Evolutionary conservation across 2,329 filamentous ascomycete species (phyloP).

Genomic region (Exophiala calicioides): DNA sequence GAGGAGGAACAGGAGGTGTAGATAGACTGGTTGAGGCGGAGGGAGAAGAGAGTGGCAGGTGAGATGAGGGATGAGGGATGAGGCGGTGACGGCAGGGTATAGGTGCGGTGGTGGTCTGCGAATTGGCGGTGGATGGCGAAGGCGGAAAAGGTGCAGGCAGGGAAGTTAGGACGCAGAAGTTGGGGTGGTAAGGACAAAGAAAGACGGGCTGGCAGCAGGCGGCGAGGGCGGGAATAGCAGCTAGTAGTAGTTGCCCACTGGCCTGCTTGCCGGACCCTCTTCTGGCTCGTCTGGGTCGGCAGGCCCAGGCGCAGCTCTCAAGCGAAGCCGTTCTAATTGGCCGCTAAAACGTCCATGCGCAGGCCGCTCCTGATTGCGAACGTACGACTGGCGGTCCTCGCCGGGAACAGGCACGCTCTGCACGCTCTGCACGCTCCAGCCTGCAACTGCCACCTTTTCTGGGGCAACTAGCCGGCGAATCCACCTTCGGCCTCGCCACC

Average conservation of each 20-base stretch:
- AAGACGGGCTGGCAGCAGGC: neutral
- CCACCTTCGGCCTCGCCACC: too few relatives aligned
- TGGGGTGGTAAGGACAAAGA: neutral
- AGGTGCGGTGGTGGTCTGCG: constrained; percentile 13
- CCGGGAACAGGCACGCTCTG: constrained; percentile 10
- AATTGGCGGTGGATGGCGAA: constrained; percentile 18
- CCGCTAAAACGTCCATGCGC: constrained; percentile 5
- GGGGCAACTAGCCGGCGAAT: too few relatives aligned
- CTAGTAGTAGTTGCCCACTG: neutral
- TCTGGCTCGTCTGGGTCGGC: too few relatives aligned
- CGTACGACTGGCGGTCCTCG: constrained; percentile 8
- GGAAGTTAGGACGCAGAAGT: constrained; percentile 2
- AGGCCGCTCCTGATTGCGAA: constrained; percentile 3
- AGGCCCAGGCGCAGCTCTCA: too few relatives aligned
- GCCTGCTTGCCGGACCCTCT: neutral
- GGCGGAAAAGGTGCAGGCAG: constrained; percentile 11
- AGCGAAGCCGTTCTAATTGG: too few relatives aligned
- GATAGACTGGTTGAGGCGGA: too few relatives aligned
- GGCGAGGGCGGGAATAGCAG: constrained; percentile 5
- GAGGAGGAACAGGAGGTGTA: constrained; percentile 5
- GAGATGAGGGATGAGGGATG: constrained; percentile 1
- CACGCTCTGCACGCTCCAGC: neutral
- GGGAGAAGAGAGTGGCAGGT: constrained; percentile 12
- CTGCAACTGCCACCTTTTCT: neutral
- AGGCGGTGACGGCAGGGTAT: constrained; percentile 6